Evolutionary conservation across 768 basidiomycete species (phyloP).

Genomic region (Leucocoprinus birnbaumii): DNA sequence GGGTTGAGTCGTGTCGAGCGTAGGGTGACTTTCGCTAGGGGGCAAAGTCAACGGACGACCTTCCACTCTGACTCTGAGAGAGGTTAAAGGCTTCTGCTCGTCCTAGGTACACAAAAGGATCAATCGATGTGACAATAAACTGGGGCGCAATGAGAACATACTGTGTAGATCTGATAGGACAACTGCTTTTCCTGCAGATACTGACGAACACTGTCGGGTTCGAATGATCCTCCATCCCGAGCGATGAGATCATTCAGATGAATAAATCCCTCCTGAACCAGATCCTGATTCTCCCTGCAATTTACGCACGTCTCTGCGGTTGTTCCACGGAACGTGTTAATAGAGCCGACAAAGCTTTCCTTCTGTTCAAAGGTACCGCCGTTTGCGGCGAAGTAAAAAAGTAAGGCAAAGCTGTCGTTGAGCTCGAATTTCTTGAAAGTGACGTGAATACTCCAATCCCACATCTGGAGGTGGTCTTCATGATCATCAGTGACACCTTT

Average conservation of each 20-base stretch:
- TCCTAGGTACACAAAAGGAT: not conserved
- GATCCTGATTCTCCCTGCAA: conserved; percentile 28
- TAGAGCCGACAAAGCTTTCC: conserved; percentile 34
- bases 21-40: not conserved
- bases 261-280: conserved; percentile 40
- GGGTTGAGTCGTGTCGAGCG: not conserved
- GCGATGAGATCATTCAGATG: conserved; percentile 36
- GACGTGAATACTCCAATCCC: conserved; percentile 44
- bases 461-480: conserved; percentile 10
- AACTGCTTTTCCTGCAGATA: conserved; percentile 26
- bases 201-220: conserved; percentile 35
- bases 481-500: conserved; percentile 5
- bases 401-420: conserved; percentile 34
- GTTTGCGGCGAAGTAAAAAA: conserved; percentile 39
- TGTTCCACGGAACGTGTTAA: conserved; percentile 35
- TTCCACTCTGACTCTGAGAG: not conserved
- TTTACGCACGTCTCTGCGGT: conserved; percentile 34
- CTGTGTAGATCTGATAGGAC: not conserved
- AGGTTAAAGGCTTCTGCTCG: not conserved
- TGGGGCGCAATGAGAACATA: not conserved
- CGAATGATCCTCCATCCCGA: conserved; percentile 27
- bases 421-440: conserved; percentile 39
- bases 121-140: not conserved
- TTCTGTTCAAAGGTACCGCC: conserved; percentile 25
- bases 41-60: not conserved